Evolutionary conservation across 2,329 filamentous ascomycete species (phyloP), one percentile per base, ranked within the genome.

Genomic region (Diplocarpon mali): DNA sequence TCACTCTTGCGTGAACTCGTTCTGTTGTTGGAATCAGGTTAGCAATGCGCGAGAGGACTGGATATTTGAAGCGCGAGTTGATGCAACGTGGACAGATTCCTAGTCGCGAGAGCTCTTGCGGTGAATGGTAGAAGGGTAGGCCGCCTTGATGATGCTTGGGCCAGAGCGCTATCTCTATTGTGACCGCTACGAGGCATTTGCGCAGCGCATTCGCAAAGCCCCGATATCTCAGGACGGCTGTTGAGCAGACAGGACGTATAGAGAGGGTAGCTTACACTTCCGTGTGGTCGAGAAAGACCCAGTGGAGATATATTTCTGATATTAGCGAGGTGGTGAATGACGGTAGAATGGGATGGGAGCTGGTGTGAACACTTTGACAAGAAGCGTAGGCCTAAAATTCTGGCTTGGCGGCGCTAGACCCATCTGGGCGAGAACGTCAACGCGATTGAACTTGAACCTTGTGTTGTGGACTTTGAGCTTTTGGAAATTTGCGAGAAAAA

Each of bases 281-380:
- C 42, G 45, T 46, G 35, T 47, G 51, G 53, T 56, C 55, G 46
- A 53, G 38, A 49, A 52, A 52, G 54, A 56, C 53, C 57, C 43
- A 47, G 49, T 53, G 53, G 54, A 60, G 58, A 55, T 57, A 45
- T 50, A 54, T 51, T 45, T 50, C 46, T 50, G 45, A 50, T 57
- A 57, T 59, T 59, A 58, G 56, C 55, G 53, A 58, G 51, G 47
- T 50, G 50, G 40, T 50, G 51, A 53, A 52, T 47, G 48, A 56
- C 49, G 52, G 51, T 54, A 52, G 52, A 50, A 53, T 51, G 52
- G 52, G 38, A 44, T 27, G 31, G 38, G 35, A 40, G 40, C 38
- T 45, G 45, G 51, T 43, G 42, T 50, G 51, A 51, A 53, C 51
- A 54, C 51, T 44, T 49, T 53, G 45, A 12, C 43, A 28, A 37